phyloP scores from a whole-genome alignment of 192 early-diverging fungal species.

The Podila epicladia region DNA sequence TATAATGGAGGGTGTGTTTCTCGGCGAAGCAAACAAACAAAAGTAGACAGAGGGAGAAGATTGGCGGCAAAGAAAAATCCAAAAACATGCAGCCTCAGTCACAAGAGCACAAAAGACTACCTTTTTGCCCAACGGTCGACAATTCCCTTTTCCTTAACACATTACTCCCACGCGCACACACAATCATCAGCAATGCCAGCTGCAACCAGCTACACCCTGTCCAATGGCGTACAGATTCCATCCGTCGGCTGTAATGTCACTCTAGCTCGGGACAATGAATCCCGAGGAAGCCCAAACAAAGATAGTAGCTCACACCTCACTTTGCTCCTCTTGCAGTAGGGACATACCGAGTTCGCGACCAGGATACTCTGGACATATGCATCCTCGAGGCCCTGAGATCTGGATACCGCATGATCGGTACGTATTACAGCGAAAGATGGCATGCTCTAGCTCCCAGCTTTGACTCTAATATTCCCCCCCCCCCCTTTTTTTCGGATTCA shows the following conservation, averaged over 20 bases:
- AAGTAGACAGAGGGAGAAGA: too few species aligned
- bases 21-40: too few species aligned
- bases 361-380: constrained; percentile 37
- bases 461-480: too few species aligned
- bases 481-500: background rate
- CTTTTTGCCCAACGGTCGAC: too few species aligned
- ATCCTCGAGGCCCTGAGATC: constrained; percentile 49
- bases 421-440: background rate
- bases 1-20: too few species aligned
- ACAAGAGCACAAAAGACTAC: background rate
- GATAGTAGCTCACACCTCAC: background rate
- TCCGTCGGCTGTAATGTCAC: constrained; percentile 30
- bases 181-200: constrained; percentile 5
- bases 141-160: background rate
- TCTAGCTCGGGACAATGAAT: background rate
- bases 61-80: too few species aligned
- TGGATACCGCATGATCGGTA: constrained; percentile 59
- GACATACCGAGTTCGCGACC: constrained; percentile 55
- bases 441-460: too few species aligned
- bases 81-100: background rate
- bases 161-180: background rate
- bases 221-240: constrained; percentile 39
- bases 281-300: background rate
- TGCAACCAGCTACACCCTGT: constrained; percentile 24
- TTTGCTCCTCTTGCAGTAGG: constrained; percentile 34